Base-by-base conservation (phyloP, 1,284 basidiomycete species). In the Cystobasidiaceae sp. region DNA sequence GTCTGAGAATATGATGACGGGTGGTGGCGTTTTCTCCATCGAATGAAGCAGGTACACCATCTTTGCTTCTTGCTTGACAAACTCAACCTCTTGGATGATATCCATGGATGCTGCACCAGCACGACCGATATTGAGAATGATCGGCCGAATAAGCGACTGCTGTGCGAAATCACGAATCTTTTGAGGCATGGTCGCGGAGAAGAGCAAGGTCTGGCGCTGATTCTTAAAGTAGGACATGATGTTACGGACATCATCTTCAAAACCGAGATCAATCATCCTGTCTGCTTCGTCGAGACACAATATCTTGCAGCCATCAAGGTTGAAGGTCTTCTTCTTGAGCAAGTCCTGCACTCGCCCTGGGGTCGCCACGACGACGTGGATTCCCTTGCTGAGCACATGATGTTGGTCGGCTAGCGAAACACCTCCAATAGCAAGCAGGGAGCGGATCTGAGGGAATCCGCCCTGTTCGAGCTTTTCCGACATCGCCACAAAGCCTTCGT, bases 141-240 rank as follows among this genome's bases (percentile, higher is more conserved):
- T 83, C 0, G 96, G 96, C 70, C 86, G 84, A 68, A 97, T 89
- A 15, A 99, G 82, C 0, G 93, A 94, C 74, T 93, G 89, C 71
- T 93, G 90, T 0, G 96, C 96, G 77, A 99, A 98, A 73, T 97
- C 94, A 76, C 97, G 93, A 67, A 99, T 98, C 75, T 97, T 97
- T 58, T 90, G 83, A 1, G 96, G 96, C 96, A 98, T 99, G 0
- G 96, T 99, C 0, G 96, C 96, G 0, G 93, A 97, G 77, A 98
- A 98, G 15, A 99, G 81, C 1, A 98, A 81, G 0, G 96, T 98
- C 79, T 99, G 96, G 3, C 94, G 84, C 83, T 99, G 96, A 69
- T 89, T 85, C 88, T 89, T 93, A 82, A 97, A 97, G 77, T 91
- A 97, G 71, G 88, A 92, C 91, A 98, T 97, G 73, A 99, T 96